These are phyloP conservation scores for Pseudogymnoascus sp. DNA, from an alignment of 2,329 filamentous ascomycete genomes.

Conservation along the genomic window DNA sequence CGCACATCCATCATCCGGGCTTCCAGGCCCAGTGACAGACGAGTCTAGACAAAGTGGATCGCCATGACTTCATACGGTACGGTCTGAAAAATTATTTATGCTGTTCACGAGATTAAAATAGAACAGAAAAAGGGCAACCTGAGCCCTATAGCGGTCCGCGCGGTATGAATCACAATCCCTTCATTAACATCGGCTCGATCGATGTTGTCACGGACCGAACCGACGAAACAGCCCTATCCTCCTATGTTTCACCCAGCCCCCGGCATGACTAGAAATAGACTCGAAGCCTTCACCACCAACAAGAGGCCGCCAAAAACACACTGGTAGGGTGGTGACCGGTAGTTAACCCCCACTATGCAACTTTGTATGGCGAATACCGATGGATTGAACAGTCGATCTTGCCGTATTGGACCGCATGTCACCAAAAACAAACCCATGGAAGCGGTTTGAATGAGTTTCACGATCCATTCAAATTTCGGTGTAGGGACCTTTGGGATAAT, in stretches of 20 bases:
- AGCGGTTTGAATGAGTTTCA: background rate
- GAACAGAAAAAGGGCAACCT: background rate
- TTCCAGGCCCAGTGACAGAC: constrained; percentile 1
- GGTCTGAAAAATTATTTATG: background rate
- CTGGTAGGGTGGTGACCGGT: background rate
- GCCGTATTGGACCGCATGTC: background rate
- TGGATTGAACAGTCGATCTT: background rate
- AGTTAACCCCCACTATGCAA: background rate
- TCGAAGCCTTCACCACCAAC: background rate
- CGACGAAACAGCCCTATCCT: background rate
- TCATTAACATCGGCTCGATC: background rate
- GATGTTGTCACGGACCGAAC: constrained; percentile 5
- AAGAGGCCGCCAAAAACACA: background rate
- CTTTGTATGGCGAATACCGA: background rate
- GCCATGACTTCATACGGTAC: background rate
- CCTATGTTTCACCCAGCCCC: background rate
- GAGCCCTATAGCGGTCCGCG: background rate
- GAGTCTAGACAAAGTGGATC: constrained; percentile 1
- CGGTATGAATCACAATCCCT: constrained; percentile 7
- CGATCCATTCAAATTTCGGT: background rate
- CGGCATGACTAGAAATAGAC: constrained; percentile 1
- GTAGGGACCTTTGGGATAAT: background rate
- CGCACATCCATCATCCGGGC: background rate
- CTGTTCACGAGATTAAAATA: constrained; percentile 5
- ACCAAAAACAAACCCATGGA: background rate